Evolutionary conservation across 345 rosid species (phyloP), one percentile per base, ranked within the genome.

Genomic region (Lumnitzera littorea): DNA sequence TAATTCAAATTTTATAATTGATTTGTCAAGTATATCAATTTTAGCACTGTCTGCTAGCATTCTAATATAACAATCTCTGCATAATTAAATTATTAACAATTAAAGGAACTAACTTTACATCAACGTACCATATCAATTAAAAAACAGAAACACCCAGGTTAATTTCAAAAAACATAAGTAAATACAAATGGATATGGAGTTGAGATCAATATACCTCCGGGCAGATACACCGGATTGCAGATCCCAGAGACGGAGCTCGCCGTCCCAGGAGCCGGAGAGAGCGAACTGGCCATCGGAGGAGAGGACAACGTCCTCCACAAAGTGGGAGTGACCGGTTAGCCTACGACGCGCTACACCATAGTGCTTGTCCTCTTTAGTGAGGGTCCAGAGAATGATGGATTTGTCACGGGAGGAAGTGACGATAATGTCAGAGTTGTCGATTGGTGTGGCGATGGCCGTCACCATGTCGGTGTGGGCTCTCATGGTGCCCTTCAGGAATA

Each of bases 221-320:
- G 96, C 81, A 17, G 94, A 83, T 16, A 69, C 64, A 3, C 96
- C 98, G n/a, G 86, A 14, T 13, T 76, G 71, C 41, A 92, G 88
- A 63, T 92, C 98, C 98, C 98, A 92, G 48, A 92, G 96, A 10
- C 98, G 96, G 24, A 92, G 96, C 85, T 92, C 98, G 24, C 96
- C 85, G 68, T 92, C 98, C 98, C 98, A 92, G 47, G 96, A 83
- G 8, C 98, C 96, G 29, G 98, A 92, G 48, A 92, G 92, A 0
- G 98, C 98, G 68, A 92, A 92, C 80, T 89, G 96, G 15, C 96
- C 86, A 51, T 92, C 98, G 16, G 94, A 92, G 13, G 98, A 92
- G 51, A 92, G 91, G 12, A 92, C 98, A 23, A 89, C 98, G 49
- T 92, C 98, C 74, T 92, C 75, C 2, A 89, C 96, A 53, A 89